Percentiles rank a stretch among this genome's conserved stretches.
phyloP scores from a whole-genome alignment of 371 early-diverging fungal species.

The Mucor sp. region DNA sequence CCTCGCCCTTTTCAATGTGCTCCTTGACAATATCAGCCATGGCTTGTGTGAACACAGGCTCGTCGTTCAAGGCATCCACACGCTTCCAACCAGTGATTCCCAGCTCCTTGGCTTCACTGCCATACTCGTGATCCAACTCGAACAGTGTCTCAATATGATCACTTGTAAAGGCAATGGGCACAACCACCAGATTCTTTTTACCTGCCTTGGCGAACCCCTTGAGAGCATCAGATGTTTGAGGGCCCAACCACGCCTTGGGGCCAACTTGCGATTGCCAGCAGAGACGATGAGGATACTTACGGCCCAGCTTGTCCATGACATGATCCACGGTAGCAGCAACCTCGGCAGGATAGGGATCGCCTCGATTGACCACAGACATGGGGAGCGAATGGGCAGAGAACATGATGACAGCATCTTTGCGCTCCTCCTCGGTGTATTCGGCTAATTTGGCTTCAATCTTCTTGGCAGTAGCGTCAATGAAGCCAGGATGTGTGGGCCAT shows the following conservation, averaged over 20 bases:
- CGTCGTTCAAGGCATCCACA: slow-evolving; percentile 90
- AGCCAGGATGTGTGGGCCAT: slow-evolving; percentile 88
- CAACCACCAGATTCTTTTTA: slow-evolving; percentile 76
- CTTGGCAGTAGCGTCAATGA: slow-evolving; percentile 81
- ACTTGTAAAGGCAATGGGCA: slow-evolving; percentile 95
- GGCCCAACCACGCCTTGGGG: slow-evolving; percentile 92
- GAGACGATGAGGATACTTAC: slow-evolving; percentile 85
- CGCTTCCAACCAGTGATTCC: slow-evolving; percentile 85
- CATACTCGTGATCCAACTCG: slow-evolving; percentile 94
- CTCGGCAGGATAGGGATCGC: slow-evolving; percentile 91
- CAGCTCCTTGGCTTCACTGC: slow-evolving; percentile 78
- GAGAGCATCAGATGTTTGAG: slow-evolving; percentile 85
- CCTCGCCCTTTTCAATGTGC: slow-evolving; percentile 65
- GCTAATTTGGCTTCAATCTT: slow-evolving; percentile 72
- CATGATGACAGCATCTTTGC: slow-evolving; percentile 77
- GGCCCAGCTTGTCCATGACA: slow-evolving; percentile 76
- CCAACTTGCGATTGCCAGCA: slow-evolving; percentile 98
- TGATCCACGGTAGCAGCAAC: slow-evolving; percentile 90
- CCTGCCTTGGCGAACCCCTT: slow-evolving; percentile 76
- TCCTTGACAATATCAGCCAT: slow-evolving; percentile 85
- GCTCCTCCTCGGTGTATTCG: slow-evolving; percentile 66
- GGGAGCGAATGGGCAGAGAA: slow-evolving; percentile 98
- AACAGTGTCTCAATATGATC: slow-evolving; percentile 97
- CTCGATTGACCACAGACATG: slow-evolving; percentile 89
- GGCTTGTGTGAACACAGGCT: slow-evolving; percentile 84